Percentiles rank a stretch among this genome's conserved stretches.
These are phyloP conservation scores for Fistulifera pelliculosa DNA, from an alignment of 108 stramenopile genomes.

Conservation along the genomic window DNA sequence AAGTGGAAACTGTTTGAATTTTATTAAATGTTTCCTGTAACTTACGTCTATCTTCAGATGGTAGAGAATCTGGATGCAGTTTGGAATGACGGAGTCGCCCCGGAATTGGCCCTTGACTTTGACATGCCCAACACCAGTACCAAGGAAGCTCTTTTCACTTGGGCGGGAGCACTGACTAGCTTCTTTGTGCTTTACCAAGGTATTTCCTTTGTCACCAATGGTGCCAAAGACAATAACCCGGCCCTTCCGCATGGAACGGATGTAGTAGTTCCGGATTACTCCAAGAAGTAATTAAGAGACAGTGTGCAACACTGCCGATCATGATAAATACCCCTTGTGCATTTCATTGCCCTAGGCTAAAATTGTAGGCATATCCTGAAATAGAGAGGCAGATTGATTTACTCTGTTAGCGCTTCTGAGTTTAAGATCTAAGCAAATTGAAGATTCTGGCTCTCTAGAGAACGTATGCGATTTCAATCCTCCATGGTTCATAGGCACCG, in stretches of 20 bases:
- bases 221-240: conserved; percentile 9
- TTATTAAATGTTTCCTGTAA: too few species aligned
- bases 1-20: too few species aligned
- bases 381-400: too few species aligned
- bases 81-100: conserved; percentile 96
- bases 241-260: conserved; percentile 5
- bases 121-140: conserved; percentile 87
- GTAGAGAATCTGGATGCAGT: conserved; percentile 88
- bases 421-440: too few species aligned
- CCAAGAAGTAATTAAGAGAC: neutral
- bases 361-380: too few species aligned
- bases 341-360: too few species aligned
- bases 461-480: too few species aligned
- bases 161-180: conserved; percentile 72
- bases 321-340: too few species aligned
- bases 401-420: too few species aligned
- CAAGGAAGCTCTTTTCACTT: conserved; percentile 62
- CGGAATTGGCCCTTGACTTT: conserved; percentile 91
- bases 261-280: conserved; percentile 7
- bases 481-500: too few species aligned
- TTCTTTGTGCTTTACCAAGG: conserved; percentile 45
- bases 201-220: neutral
- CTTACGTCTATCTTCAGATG: conserved; percentile 48
- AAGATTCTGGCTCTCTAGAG: too few species aligned
- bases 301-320: too few species aligned